Evolutionary conservation across 257 asterid genomes (phyloP).

Genomic region (Solanum acaule): DNA sequence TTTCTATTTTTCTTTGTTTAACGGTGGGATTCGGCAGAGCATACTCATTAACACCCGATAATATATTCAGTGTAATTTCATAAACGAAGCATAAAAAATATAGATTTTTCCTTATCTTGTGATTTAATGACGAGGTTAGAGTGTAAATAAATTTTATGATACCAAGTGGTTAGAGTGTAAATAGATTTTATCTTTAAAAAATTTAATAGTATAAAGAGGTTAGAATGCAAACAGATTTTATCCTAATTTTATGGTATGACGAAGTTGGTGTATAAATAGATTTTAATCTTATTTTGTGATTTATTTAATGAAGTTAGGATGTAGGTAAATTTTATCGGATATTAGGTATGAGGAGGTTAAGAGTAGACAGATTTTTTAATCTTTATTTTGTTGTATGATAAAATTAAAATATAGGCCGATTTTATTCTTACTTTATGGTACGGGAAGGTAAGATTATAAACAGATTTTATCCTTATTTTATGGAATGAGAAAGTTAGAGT

Average conservation of each 20-base stretch:
- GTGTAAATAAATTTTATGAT: no score
- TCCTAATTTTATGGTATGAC: neutral
- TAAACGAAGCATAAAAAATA: fast-evolving
- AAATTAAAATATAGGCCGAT: no score
- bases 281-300: neutral
- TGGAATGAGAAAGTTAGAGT: neutral
- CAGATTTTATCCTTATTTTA: no score
- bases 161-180: neutral
- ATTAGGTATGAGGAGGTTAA: neutral
- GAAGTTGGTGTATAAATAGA: neutral
- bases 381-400: neutral
- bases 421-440: neutral
- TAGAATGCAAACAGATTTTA: neutral
- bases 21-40: neutral
- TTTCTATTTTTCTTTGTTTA: neutral
- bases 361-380: no score
- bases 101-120: neutral
- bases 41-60: neutral
- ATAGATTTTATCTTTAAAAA: neutral
- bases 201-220: neutral
- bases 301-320: neutral
- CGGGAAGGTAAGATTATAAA: neutral
- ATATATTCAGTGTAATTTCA: neutral
- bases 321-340: no score
- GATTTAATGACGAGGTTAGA: neutral